A percentile compares a stretch with the other conserved stretches of the same genome.
These are phyloP conservation scores for Rhizophora apiculata DNA, from an alignment of 345 rosid species.

Conservation along the genomic window DNA sequence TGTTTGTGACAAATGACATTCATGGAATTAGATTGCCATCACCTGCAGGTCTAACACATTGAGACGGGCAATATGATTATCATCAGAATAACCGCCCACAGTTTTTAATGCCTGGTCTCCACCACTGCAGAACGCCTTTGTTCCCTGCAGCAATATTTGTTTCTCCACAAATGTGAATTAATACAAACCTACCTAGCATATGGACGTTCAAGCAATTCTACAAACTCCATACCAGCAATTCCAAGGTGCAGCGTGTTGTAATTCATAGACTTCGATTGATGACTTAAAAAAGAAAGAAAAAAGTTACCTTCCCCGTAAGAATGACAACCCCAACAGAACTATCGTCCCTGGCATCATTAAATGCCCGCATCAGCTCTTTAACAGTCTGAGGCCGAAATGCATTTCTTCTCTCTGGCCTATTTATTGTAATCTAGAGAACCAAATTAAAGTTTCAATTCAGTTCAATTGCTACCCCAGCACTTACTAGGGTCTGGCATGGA, in stretches of 20 bases:
- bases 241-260: too few relatives aligned
- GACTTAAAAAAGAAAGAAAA: background rate
- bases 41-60: conserved; percentile 93
- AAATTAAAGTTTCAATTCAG: background rate
- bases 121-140: conserved; percentile 86
- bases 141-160: conserved; percentile 52
- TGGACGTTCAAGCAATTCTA: background rate
- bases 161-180: conserved; percentile 6
- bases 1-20: background rate
- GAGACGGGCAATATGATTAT: conserved; percentile 58
- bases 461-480: too few relatives aligned
- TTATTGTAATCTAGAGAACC: conserved; percentile 58
- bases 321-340: conserved; percentile 73
- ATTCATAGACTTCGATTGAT: too few relatives aligned
- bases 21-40: background rate
- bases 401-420: conserved; percentile 79
- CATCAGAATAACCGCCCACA: conserved; percentile 75
- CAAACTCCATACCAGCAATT: too few relatives aligned
- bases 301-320: conserved; percentile 74
- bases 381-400: conserved; percentile 75
- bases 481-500: too few relatives aligned
- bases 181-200: background rate
- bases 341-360: conserved; percentile 82
- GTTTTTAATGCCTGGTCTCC: conserved; percentile 86
- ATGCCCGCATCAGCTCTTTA: conserved; percentile 75